A percentile compares a stretch with the other conserved stretches of the same genome.
phyloP scores from a whole-genome alignment of 1,284 basidiomycete species.

The Leccinum subfulvum region DNA sequence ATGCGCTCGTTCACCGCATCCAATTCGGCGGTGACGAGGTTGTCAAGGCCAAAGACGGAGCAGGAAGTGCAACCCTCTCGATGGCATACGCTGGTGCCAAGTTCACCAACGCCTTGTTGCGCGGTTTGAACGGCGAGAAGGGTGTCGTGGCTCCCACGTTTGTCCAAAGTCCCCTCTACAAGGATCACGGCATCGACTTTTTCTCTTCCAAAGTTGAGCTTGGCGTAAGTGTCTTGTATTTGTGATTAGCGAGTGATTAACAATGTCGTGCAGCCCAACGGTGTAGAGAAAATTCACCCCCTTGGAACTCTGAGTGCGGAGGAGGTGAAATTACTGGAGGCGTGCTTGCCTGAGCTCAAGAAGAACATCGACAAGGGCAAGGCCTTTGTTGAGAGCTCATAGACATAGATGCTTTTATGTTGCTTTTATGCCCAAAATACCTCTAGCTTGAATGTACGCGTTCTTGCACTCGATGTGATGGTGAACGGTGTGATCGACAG shows the following conservation, averaged over 20 bases:
- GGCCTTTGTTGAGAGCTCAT: constrained; percentile 61
- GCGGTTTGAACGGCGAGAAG: constrained; percentile 86
- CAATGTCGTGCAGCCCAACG: constrained; percentile 58
- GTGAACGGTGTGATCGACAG: not conserved
- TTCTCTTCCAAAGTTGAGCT: constrained; percentile 92
- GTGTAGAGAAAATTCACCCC: constrained; percentile 88
- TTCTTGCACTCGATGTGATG: not conserved
- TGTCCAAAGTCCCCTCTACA: constrained; percentile 84
- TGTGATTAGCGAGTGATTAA: constrained; percentile 1
- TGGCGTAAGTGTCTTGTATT: constrained; percentile 58
- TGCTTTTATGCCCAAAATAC: constrained; percentile 23
- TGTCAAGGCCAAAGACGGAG: constrained; percentile 87
- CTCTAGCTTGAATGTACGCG: constrained; percentile 17
- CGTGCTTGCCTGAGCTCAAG: constrained; percentile 88
- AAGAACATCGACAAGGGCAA: constrained; percentile 97
- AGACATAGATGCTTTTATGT: constrained; percentile 27
- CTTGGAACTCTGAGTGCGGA: constrained; percentile 74
- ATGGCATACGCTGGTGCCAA: constrained; percentile 95
- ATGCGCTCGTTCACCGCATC: constrained; percentile 79
- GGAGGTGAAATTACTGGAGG: constrained; percentile 86
- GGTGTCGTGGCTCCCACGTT: constrained; percentile 83
- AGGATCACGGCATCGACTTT: constrained; percentile 81
- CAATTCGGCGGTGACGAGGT: constrained; percentile 94
- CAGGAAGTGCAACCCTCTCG: constrained; percentile 85
- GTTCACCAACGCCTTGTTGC: constrained; percentile 81